phyloP scores from a whole-genome alignment of 805 yeast genomes.

The Suhomyces sp. region DNA sequence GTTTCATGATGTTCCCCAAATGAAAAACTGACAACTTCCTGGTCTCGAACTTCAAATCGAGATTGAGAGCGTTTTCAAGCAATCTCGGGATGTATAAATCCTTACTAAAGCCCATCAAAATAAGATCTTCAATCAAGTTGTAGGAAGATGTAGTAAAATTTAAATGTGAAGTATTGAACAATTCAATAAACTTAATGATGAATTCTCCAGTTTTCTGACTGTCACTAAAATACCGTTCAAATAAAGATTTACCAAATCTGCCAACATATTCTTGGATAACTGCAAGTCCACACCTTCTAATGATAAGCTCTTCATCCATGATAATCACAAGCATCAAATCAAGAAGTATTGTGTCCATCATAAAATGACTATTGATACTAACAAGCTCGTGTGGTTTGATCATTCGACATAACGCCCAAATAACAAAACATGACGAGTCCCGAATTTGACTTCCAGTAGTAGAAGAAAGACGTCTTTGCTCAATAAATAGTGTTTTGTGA shows the following conservation, averaged over 20 bases:
- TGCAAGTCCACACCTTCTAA: slow-evolving; percentile 81
- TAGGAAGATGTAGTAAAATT: slow-evolving; percentile 17
- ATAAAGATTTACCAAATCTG: slow-evolving; percentile 51
- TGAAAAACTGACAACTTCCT: slow-evolving; percentile 43
- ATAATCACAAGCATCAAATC: slow-evolving; percentile 53
- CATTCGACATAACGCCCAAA: slow-evolving; percentile 71
- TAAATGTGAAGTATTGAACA: slow-evolving; percentile 46
- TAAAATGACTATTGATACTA: slow-evolving; percentile 1
- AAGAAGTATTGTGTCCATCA: slow-evolving; percentile 20
- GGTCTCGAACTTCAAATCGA: slow-evolving; percentile 35
- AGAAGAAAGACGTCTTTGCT: slow-evolving; percentile 50
- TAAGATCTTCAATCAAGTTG: slow-evolving; percentile 14
- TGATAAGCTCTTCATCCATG: slow-evolving; percentile 70
- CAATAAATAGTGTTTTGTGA: slow-evolving; percentile 49
- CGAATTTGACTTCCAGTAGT: slow-evolving; percentile 67
- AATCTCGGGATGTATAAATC: slow-evolving; percentile 30
- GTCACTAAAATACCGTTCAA: slow-evolving; percentile 18
- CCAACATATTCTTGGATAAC: slow-evolving; percentile 86
- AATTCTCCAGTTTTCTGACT: slow-evolving; percentile 24
- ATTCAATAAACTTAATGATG: slow-evolving; percentile 54
- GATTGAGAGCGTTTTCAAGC: slow-evolving; percentile 26
- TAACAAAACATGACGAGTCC: slow-evolving; percentile 79
- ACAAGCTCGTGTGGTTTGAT: slow-evolving; percentile 13
- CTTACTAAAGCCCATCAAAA: slow-evolving; percentile 23
- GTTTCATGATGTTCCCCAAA: slow-evolving; percentile 14